Percentiles rank a stretch among this genome's conserved stretches.
These are phyloP conservation scores for Knoxdaviesia proteae DNA, from an alignment of 2,329 filamentous ascomycete genomes.

Conservation along the genomic window DNA sequence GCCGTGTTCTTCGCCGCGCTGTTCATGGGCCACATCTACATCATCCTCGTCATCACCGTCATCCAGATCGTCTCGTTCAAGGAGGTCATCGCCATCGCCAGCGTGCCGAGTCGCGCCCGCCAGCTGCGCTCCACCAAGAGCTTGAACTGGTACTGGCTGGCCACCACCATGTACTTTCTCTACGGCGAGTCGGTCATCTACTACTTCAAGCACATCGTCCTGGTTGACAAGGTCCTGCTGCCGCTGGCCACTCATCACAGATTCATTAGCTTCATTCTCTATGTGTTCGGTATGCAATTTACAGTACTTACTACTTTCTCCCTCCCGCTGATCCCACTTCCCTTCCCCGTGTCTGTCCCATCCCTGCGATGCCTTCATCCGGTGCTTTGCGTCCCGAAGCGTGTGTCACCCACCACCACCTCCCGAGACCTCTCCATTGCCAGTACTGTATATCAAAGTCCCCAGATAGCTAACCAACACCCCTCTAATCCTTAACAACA, in stretches of 20 bases:
- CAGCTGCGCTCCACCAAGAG: constrained; percentile 88
- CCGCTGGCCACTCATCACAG: constrained; percentile 92
- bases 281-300: constrained; percentile 61
- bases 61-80: constrained; percentile 97
- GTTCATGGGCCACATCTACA: constrained; percentile 93
- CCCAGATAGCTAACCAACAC: background rate
- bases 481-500: too few species aligned
- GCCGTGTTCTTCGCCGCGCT: constrained; percentile 75
- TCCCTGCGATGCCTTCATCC: constrained; percentile 5
- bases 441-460: constrained; percentile 9
- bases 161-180: constrained; percentile 97
- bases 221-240: constrained; percentile 81
- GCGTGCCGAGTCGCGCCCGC: constrained; percentile 76
- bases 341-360: background rate
- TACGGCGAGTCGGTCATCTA: constrained; percentile 99
- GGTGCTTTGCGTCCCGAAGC: too few species aligned
- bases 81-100: constrained; percentile 95
- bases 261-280: constrained; percentile 97
- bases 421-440: too few species aligned
- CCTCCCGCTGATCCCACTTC: background rate
- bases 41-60: constrained; percentile 79
- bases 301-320: background rate
- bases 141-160: constrained; percentile 97
- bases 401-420: too few species aligned
- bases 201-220: constrained; percentile 97